Percentiles rank a stretch among this genome's conserved stretches.
Evolutionary conservation across 2,329 filamentous ascomycete species (phyloP).

Genomic region (Fusarium sulawesiense): DNA sequence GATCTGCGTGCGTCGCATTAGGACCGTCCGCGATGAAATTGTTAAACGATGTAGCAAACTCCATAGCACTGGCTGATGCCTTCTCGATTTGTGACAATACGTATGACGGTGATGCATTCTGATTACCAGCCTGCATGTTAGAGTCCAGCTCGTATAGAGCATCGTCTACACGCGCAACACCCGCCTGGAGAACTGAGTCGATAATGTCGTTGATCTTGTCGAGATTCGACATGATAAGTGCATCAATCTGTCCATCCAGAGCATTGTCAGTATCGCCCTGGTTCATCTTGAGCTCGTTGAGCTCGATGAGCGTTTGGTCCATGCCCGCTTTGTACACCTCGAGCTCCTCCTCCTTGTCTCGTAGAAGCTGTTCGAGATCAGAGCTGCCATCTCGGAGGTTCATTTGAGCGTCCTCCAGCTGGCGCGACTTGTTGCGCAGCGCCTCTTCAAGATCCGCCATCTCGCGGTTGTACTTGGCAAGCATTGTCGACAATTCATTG

Average conservation of each 20-base stretch:
- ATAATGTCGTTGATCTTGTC: slow-evolving; percentile 98
- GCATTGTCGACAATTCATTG: slow-evolving; percentile 92
- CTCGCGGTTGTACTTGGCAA: slow-evolving; percentile 96
- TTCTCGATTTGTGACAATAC: slow-evolving; percentile 98
- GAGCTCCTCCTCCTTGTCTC: slow-evolving; percentile 96
- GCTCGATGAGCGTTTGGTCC: slow-evolving; percentile 93
- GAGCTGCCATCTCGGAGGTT: slow-evolving; percentile 83
- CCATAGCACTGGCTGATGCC: slow-evolving; percentile 91
- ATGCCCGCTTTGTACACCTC: slow-evolving; percentile 98
- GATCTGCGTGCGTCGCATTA: slow-evolving; percentile 86
- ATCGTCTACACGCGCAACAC: slow-evolving; percentile 93
- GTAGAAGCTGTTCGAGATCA: slow-evolving; percentile 85
- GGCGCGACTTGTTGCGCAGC: slow-evolving; percentile 85
- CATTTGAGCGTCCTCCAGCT: slow-evolving; percentile 83
- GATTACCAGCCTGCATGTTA: slow-evolving; percentile 97
- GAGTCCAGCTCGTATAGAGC: slow-evolving; percentile 97
- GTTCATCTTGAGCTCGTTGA: slow-evolving; percentile 85
- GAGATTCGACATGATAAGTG: slow-evolving; percentile 85
- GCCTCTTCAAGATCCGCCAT: slow-evolving; percentile 97
- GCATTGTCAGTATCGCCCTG: slow-evolving; percentile 81
- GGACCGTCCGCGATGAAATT: slow-evolving; percentile 98
- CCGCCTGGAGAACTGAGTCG: slow-evolving; percentile 93
- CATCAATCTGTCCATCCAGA: slow-evolving; percentile 90
- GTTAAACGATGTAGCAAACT: slow-evolving; percentile 98
- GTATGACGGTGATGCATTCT: slow-evolving; percentile 94